Evolutionary conservation across 345 rosid species (phyloP).

Genomic region (thale cress (Arabidopsis thaliana)): TAIR10.1 NC_003076.8:10526501-10527000

Average conservation of each 20-base stretch:
- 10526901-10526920: conserved; percentile 92
- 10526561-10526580: conserved; percentile 73
- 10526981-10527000: conserved; percentile 97
- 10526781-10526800: conserved; percentile 93
- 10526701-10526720: conserved; percentile 86
- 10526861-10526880: conserved; percentile 76
- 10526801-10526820: conserved; percentile 95
- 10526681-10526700: conserved; percentile 85
- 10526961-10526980: conserved; percentile 89
- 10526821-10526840: conserved; percentile 90
- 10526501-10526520: conserved; percentile 69
- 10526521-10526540: conserved; percentile 72
- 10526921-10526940: conserved; percentile 91
- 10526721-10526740: conserved; percentile 93
- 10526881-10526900: conserved; percentile 76
- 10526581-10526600: conserved; percentile 76
- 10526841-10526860: conserved; percentile 90
- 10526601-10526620: conserved; percentile 86
- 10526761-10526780: conserved; percentile 86
- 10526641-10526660: conserved; percentile 93
- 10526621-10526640: conserved; percentile 84
- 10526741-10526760: conserved; percentile 84
- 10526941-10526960: conserved; percentile 89
- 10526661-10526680: conserved; percentile 87
- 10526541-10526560: conserved; percentile 72